Base-by-base conservation (phyloP, 495 filamentous ascomycete genomes). In the Viridothelium virens region DNA sequence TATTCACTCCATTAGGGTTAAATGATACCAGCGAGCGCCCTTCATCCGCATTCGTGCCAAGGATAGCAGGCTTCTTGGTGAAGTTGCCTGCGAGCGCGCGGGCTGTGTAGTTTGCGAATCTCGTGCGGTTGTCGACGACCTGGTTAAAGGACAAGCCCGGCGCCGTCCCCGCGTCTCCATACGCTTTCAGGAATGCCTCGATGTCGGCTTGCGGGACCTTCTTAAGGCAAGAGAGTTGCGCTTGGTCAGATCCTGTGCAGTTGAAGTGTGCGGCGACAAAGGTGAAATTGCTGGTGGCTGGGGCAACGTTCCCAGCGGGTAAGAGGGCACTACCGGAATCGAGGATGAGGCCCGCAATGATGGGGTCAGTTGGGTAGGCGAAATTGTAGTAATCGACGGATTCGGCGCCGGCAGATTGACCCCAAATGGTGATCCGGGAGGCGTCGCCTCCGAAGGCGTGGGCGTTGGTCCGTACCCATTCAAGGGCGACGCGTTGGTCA, bases 401-500 rank as follows among this genome's bases (percentile, higher is more conserved):
- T 2, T 36, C 65, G 1, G 67, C 70, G 25, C 70, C 70, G 34
- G 70, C 68, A 16, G 62, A 65, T 41, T 69, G 68, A 5, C 81
- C 82, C 80, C 80, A 83, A 38, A 82, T 65, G n/a, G 65, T 75
- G 61, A 76, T 76, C 7, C 70, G 63, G 2, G 56, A 64, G 10
- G 71, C 80, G 70, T 90, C 84, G 39, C 88, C 88, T 59, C 88
- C 88, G 65, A 91, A 91, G 1, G 77, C 82, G 81, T 63, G 67
- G 33, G 74, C 74, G 46, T 75, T 74, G 31, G 65, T 44, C 11
- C 65, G 56, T 5, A 73, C 65, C 74, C 74, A 76, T 67, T 76
- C 74, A 9, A 76, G 44, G 14, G 66, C 68, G 72, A 88, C 79
- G 33, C 85, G 81, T 73, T 90, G 85, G 75, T 91, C 87, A 38